phyloP scores from a whole-genome alignment of 495 filamentous ascomycete species.

The Lepidopterella palustris region DNA sequence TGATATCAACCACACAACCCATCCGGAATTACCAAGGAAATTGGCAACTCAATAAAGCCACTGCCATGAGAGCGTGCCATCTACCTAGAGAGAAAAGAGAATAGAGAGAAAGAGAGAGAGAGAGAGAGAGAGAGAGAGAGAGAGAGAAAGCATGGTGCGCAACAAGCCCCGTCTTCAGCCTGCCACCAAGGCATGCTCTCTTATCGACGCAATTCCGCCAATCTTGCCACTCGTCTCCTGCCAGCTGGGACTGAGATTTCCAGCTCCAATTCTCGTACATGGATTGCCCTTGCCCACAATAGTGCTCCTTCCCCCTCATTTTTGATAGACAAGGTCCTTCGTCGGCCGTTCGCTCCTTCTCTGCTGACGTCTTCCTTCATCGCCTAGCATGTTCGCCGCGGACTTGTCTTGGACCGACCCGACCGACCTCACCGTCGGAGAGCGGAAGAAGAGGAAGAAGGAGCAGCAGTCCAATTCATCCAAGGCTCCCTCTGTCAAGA shows the following conservation, averaged over 20 bases:
- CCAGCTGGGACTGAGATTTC: neutral
- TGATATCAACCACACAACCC: no score
- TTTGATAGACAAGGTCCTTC: neutral
- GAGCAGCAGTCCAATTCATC: slow-evolving; percentile 9
- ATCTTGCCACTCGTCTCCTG: slow-evolving; percentile 1
- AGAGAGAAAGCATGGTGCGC: no score
- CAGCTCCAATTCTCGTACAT: neutral
- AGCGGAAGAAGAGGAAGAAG: slow-evolving; percentile 20
- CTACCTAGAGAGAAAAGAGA: no score
- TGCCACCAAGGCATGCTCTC: neutral
- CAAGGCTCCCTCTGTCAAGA: slow-evolving; percentile 16
- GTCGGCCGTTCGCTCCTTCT: neutral
- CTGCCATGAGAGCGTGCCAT: no score
- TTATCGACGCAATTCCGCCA: neutral
- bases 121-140: no score
- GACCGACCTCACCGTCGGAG: slow-evolving; percentile 21
- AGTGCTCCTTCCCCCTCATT: neutral
- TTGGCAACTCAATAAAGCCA: no score
- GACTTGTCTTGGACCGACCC: slow-evolving; percentile 27
- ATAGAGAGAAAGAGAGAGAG: no score
- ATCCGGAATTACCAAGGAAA: no score
- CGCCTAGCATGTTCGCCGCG: slow-evolving; percentile 24
- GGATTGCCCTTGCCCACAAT: neutral
- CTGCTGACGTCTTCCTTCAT: no score
- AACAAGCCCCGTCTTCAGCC: neutral